phyloP scores from a whole-genome alignment of 1,139 yeast species.

The Pichia norvegensis region DNA sequence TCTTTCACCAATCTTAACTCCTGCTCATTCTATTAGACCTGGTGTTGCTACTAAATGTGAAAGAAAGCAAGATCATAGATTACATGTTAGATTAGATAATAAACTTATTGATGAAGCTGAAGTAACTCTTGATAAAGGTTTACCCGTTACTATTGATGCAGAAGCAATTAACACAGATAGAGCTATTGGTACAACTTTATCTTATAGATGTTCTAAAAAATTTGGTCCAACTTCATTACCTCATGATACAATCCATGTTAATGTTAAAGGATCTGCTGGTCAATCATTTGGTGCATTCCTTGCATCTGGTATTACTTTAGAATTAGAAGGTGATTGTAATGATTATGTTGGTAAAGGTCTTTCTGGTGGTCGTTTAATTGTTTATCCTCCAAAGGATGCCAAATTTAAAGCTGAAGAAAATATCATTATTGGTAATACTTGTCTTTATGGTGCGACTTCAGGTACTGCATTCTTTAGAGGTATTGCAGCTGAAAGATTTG shows the following conservation, averaged over 20 bases:
- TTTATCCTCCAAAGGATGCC: conserved; percentile 83
- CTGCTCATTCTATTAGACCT: conserved; percentile 96
- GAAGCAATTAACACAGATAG: conserved; percentile 94
- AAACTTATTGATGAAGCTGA: conserved; percentile 94
- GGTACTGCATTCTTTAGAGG: conserved; percentile 94
- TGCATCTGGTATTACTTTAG: conserved; percentile 92
- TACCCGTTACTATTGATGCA: conserved; percentile 90
- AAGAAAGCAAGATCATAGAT: conserved; percentile 88
- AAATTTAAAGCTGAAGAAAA: conserved; percentile 91
- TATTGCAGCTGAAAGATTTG: conserved; percentile 97
- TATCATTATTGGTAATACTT: conserved; percentile 93
- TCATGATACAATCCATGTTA: conserved; percentile 91
- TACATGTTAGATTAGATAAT: conserved; percentile 90
- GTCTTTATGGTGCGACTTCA: conserved; percentile 95
- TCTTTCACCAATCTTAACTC: conserved; percentile 86
- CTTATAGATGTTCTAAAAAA: conserved; percentile 86
- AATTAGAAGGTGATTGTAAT: conserved; percentile 94
- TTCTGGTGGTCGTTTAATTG: conserved; percentile 89
- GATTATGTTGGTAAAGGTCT: conserved; percentile 97
- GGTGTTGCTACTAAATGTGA: conserved; percentile 93
- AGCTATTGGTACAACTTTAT: conserved; percentile 88
- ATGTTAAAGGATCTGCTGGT: conserved; percentile 90
- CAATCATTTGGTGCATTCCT: conserved; percentile 98
- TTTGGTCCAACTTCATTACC: conserved; percentile 94
- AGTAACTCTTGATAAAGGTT: conserved; percentile 83